Evolutionary conservation across 2,329 filamentous ascomycete species (phyloP).

Genomic region (Cercospora sesami): DNA sequence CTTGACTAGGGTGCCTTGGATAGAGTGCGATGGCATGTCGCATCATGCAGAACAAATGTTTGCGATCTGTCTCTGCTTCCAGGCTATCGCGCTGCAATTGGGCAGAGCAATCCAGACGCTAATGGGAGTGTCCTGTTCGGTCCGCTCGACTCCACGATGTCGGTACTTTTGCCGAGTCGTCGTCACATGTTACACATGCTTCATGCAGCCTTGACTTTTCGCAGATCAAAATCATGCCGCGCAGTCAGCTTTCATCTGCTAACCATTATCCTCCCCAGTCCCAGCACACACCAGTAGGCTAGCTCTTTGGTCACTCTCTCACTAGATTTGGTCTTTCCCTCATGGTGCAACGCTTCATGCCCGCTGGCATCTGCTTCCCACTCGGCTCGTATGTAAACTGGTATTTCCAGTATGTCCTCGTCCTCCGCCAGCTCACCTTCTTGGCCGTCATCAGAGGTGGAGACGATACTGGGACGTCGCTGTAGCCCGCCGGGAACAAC

Average conservation of each 20-base stretch:
- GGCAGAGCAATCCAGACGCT: slow-evolving; percentile 1
- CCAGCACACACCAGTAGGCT: slow-evolving; percentile 93
- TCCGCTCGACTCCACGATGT: slow-evolving; percentile 12
- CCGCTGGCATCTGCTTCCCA: slow-evolving; percentile 70
- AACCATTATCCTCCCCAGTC: slow-evolving; percentile 71
- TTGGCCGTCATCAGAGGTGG: slow-evolving; percentile 39
- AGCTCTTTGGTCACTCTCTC: slow-evolving; percentile 79
- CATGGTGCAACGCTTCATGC: slow-evolving; percentile 62
- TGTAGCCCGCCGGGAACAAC: slow-evolving; percentile 63
- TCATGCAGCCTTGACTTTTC: neutral
- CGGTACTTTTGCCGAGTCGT: slow-evolving; percentile 2
- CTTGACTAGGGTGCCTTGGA: neutral
- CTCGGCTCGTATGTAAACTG: slow-evolving; percentile 87
- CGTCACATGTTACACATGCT: neutral
- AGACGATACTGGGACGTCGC: slow-evolving; percentile 38
- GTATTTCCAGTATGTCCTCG: slow-evolving; percentile 77
- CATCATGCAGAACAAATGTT: neutral
- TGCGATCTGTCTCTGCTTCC: neutral
- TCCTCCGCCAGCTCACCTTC: slow-evolving; percentile 51
- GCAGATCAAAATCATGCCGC: neutral
- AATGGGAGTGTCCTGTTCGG: slow-evolving; percentile 8
- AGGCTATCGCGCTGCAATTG: slow-evolving; percentile 2
- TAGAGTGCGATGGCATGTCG: neutral
- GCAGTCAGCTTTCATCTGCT: neutral
- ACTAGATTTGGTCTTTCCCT: slow-evolving; percentile 52